Evolutionary conservation across 768 basidiomycete genomes (phyloP).

Genomic region (Gautieria morchelliformis): DNA sequence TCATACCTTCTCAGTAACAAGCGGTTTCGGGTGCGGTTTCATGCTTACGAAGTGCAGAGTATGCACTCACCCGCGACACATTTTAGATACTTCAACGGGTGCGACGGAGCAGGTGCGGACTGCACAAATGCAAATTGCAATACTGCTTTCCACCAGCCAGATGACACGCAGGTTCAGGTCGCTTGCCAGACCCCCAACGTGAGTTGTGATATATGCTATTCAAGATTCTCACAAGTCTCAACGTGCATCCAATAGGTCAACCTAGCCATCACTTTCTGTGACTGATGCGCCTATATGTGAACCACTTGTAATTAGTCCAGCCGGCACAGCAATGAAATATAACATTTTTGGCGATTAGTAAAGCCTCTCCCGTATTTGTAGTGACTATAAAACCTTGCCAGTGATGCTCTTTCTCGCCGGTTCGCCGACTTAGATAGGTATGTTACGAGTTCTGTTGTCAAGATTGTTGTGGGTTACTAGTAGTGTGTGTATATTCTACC

Average conservation of each 20-base stretch:
- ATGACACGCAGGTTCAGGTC: not conserved
- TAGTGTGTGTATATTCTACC: no score
- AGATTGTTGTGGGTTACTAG: no score
- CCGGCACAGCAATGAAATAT: no score
- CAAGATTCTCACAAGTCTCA: not conserved
- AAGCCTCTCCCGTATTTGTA: no score
- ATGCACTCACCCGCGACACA: conserved; percentile 5
- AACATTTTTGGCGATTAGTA: no score
- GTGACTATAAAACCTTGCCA: no score
- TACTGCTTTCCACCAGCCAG: not conserved
- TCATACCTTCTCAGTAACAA: conserved; percentile 28
- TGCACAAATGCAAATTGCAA: conserved; percentile 18
- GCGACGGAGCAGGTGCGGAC: conserved; percentile 33
- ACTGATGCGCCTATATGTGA: not conserved
- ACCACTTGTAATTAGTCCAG: no score
- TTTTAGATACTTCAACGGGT: conserved; percentile 33
- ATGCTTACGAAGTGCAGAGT: conserved; percentile 8
- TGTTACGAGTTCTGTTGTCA: no score
- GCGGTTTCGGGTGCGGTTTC: conserved; percentile 27
- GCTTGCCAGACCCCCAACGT: not conserved
- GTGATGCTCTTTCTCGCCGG: no score
- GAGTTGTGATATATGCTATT: not conserved
- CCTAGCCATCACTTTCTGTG: not conserved
- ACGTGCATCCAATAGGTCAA: not conserved
- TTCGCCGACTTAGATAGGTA: no score